A percentile compares a stretch with the other conserved stretches of the same genome.
These are phyloP conservation scores for Pythium insidiosum DNA, from an alignment of 352 stramenopile genomes.

Conservation along the genomic window DNA sequence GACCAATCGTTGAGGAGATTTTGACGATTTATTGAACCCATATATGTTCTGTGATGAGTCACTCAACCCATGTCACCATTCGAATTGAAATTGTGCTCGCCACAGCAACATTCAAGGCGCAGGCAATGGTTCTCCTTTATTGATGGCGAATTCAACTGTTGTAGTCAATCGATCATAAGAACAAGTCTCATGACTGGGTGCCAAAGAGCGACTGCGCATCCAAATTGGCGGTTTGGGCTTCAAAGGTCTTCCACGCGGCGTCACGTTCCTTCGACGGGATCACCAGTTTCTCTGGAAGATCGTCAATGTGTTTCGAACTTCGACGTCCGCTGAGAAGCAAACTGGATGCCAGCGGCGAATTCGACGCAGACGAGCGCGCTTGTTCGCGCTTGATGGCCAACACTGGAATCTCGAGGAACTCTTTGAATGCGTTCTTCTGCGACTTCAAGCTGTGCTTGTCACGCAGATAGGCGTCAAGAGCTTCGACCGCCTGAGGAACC, in stretches of 20 bases:
- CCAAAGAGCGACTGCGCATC: constrained; percentile 44
- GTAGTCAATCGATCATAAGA: no score
- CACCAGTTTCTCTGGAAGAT: constrained; percentile 60
- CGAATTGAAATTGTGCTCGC: no score
- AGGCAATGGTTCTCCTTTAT: no score
- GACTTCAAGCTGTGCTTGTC: constrained; percentile 75
- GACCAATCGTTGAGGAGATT: no score
- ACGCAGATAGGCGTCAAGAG: constrained; percentile 41
- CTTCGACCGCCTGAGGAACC: constrained; percentile 25
- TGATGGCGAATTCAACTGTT: no score
- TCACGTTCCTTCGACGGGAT: constrained; percentile 45
- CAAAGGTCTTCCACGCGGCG: constrained; percentile 29
- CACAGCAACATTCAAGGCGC: no score
- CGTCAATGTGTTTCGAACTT: constrained; percentile 47
- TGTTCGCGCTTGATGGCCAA: constrained; percentile 38
- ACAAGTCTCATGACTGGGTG: not conserved
- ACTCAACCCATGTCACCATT: no score
- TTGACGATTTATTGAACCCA: no score
- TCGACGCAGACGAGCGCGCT: constrained; percentile 14
- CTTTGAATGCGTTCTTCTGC: constrained; percentile 79
- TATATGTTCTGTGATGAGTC: no score
- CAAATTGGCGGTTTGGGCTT: constrained; percentile 37
- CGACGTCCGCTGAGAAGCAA: constrained; percentile 13
- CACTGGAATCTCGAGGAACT: constrained; percentile 63
- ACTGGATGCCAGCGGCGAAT: constrained; percentile 22